phyloP scores from a whole-genome alignment of 352 stramenopile species.

The Albugo candida region DNA sequence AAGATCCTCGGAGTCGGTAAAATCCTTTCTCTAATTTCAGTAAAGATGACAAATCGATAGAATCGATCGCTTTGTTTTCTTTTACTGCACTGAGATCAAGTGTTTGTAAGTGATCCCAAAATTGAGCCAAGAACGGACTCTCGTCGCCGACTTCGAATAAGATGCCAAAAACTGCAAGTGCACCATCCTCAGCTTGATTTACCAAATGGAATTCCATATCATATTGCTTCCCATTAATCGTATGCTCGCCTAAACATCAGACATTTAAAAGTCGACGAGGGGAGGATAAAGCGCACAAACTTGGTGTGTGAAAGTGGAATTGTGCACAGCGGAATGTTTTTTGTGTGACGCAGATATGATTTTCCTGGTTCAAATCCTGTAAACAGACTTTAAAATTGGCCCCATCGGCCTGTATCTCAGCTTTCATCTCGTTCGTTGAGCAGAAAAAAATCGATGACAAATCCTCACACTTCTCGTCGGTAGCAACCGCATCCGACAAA shows the following conservation, averaged over 20 bases:
- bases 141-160: constrained; percentile 32
- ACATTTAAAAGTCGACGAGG: background rate
- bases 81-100: constrained; percentile 7
- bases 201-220: constrained; percentile 54
- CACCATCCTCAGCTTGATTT: constrained; percentile 30
- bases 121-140: constrained; percentile 36
- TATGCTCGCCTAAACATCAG: constrained; percentile 30
- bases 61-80: constrained; percentile 12
- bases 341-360: no score
- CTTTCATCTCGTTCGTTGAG: no score
- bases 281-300: constrained; percentile 12
- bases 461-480: no score
- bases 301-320: constrained; percentile 23
- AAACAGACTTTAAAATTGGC: no score
- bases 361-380: no score
- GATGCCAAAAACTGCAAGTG: constrained; percentile 30
- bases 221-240: constrained; percentile 23
- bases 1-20: constrained; percentile 37
- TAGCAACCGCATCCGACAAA: background rate
- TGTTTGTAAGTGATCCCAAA: constrained; percentile 26
- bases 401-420: no score
- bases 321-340: no score
- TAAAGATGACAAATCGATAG: constrained; percentile 16
- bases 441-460: no score
- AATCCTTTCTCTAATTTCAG: constrained; percentile 12